Evolutionary conservation across 495 filamentous ascomycete genomes (phyloP).

Genomic region (Delitschia confertaspora): DNA sequence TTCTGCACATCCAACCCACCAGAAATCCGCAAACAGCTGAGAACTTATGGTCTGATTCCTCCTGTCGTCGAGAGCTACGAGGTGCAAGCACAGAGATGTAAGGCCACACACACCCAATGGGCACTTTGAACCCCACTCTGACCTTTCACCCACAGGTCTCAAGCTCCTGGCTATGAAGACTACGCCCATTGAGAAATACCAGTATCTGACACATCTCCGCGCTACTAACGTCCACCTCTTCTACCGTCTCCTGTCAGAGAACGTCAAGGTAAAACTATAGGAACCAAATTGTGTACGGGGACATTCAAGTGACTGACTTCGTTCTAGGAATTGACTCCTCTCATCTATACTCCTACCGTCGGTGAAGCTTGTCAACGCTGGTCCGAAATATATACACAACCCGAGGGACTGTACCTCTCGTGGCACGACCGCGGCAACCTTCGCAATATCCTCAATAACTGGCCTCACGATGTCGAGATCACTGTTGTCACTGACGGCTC

Average conservation of each 20-base stretch:
- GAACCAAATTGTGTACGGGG: constrained; percentile 21
- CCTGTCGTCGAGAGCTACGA: constrained; percentile 63
- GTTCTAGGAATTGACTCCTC: constrained; percentile 67
- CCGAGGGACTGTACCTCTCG: constrained; percentile 89
- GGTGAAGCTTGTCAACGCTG: constrained; percentile 94
- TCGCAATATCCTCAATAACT: constrained; percentile 74
- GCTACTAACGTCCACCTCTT: constrained; percentile 87
- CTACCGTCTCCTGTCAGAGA: constrained; percentile 84
- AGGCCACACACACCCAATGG: constrained; percentile 18
- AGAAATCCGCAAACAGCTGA: constrained; percentile 58
- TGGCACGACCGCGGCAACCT: constrained; percentile 83
- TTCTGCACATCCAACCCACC: constrained; percentile 55
- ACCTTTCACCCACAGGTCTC: constrained; percentile 40
- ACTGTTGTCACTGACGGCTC: constrained; percentile 96
- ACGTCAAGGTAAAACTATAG: constrained; percentile 71
- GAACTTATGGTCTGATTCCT: constrained; percentile 63
- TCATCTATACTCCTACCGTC: constrained; percentile 96
- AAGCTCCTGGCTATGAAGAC: constrained; percentile 67
- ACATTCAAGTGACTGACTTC: constrained; percentile 19
- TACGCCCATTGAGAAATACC: constrained; percentile 84
- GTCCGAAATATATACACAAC: constrained; percentile 90
- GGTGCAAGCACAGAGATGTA: constrained; percentile 60
- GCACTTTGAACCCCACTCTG: not conserved
- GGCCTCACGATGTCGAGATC: constrained; percentile 89
- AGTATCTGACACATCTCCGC: constrained; percentile 83